phyloP scores from a whole-genome alignment of 495 filamentous ascomycete species.

The Penicillium cinerascens region DNA sequence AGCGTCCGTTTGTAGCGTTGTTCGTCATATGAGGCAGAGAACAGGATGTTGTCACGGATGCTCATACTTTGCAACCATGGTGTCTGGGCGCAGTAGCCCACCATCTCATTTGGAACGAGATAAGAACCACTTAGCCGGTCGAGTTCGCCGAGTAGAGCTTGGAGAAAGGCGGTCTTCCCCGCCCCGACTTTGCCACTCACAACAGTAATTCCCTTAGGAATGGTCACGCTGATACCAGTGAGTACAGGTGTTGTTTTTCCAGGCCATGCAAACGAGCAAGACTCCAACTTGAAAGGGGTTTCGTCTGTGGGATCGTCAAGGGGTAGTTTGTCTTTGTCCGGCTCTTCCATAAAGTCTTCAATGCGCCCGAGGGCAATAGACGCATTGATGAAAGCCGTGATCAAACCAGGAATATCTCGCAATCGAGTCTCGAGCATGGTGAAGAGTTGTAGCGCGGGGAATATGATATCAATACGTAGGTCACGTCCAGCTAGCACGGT shows the following conservation, averaged over 20 bases:
- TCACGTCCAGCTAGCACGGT: conserved; percentile 61
- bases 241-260: conserved; percentile 59
- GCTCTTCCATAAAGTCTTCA: conserved; percentile 79
- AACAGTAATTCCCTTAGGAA: conserved; percentile 63
- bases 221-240: conserved; percentile 55
- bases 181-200: conserved; percentile 70
- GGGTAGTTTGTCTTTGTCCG: conserved; percentile 58
- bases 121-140: conserved; percentile 60
- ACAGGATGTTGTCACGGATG: conserved; percentile 80
- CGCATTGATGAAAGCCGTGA: conserved; percentile 70
- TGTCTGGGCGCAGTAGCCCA: conserved; percentile 79
- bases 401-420: conserved; percentile 65
- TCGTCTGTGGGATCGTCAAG: conserved; percentile 30
- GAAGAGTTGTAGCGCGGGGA: conserved; percentile 78
- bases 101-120: conserved; percentile 58
- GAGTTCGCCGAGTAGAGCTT: conserved; percentile 75
- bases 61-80: conserved; percentile 94
- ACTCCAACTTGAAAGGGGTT: conserved; percentile 45
- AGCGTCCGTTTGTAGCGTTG: conserved; percentile 56
- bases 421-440: conserved; percentile 65
- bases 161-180: conserved; percentile 77
- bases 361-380: conserved; percentile 73
- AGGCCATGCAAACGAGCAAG: conserved; percentile 76
- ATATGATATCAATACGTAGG: conserved; percentile 72
- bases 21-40: conserved; percentile 67